These are phyloP conservation scores for Agaricus sinodeliciosus DNA, from an alignment of 768 basidiomycete species.

Conservation along the genomic window DNA sequence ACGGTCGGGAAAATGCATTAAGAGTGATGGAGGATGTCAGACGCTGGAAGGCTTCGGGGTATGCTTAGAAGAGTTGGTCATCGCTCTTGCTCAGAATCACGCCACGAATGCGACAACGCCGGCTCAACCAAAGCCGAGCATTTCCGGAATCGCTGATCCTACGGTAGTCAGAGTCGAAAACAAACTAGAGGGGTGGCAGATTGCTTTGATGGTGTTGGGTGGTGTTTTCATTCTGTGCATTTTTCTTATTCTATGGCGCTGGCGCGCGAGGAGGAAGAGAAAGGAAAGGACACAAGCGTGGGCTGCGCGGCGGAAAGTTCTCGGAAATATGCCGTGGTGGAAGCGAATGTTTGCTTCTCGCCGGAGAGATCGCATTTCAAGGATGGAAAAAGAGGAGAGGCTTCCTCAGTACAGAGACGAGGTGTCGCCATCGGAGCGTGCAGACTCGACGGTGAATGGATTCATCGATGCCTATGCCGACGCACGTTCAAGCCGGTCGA, in stretches of 20 bases:
- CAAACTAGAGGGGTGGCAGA: constrained; percentile 73
- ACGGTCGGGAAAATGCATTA: constrained; percentile 55
- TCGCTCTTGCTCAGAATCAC: constrained; percentile 39
- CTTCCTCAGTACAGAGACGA: constrained; percentile 15
- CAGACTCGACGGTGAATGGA: constrained; percentile 42
- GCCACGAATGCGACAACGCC: constrained; percentile 26
- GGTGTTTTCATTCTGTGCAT: constrained; percentile 63
- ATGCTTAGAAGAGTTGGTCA: constrained; percentile 73
- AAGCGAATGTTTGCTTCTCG: constrained; percentile 35
- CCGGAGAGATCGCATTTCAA: constrained; percentile 49
- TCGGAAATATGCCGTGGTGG: constrained; percentile 51
- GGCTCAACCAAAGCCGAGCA: constrained; percentile 39
- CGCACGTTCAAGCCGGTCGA: constrained; percentile 18
- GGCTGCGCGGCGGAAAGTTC: constrained; percentile 52
- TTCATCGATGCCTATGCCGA: constrained; percentile 39
- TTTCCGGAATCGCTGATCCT: constrained; percentile 55
- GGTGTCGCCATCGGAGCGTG: constrained; percentile 22
- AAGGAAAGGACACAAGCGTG: constrained; percentile 62
- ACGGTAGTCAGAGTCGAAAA: constrained; percentile 25
- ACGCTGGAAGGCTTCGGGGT: constrained; percentile 68
- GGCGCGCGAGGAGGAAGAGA: constrained; percentile 61
- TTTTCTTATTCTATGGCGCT: constrained; percentile 62
- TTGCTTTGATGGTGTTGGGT: constrained; percentile 76
- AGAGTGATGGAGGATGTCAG: constrained; percentile 43
- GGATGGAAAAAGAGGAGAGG: constrained; percentile 20